A percentile compares a stretch with the other conserved stretches of the same genome.
These are phyloP conservation scores for Dendrobium officinale DNA, from an alignment of 106 monocot genomes.

Conservation along the genomic window DNA sequence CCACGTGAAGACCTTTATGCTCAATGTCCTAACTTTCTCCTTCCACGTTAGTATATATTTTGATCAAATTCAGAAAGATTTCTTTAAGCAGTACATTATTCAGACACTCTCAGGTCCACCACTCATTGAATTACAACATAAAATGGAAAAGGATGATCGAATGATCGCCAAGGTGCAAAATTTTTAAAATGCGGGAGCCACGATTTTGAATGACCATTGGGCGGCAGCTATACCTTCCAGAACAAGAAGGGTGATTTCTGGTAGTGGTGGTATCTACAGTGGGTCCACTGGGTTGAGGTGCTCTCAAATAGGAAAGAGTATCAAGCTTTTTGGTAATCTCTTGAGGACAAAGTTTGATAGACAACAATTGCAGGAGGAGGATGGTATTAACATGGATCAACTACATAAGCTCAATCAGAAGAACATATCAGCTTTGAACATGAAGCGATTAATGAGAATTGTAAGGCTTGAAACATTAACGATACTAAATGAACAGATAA, in stretches of 20 bases:
- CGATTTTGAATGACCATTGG: slow-evolving; percentile 46
- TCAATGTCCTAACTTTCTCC: slow-evolving; percentile 75
- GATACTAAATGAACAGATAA: slow-evolving; percentile 54
- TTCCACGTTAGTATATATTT: slow-evolving; percentile 91
- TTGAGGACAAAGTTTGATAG: slow-evolving; percentile 14
- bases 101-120: slow-evolving; percentile 86
- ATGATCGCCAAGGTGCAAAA: slow-evolving; percentile 55
- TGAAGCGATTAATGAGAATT: slow-evolving; percentile 80
- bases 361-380: slow-evolving; percentile 19
- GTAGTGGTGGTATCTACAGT: background rate
- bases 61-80: slow-evolving; percentile 74
- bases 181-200: slow-evolving; percentile 62
- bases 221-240: slow-evolving; percentile 26
- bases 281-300: slow-evolving; percentile 5
- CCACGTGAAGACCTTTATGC: slow-evolving; percentile 65
- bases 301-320: slow-evolving; percentile 33
- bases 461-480: slow-evolving; percentile 52
- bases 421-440: slow-evolving; percentile 87
- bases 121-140: slow-evolving; percentile 30
- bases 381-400: slow-evolving; percentile 58
- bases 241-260: slow-evolving; percentile 10
- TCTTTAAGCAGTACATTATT: slow-evolving; percentile 86
- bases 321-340: slow-evolving; percentile 14
- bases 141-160: slow-evolving; percentile 48
- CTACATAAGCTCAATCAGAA: slow-evolving; percentile 66